These are phyloP conservation scores for Xylaria flabelliformis DNA, from an alignment of 495 filamentous ascomycete genomes.

Conservation along the genomic window DNA sequence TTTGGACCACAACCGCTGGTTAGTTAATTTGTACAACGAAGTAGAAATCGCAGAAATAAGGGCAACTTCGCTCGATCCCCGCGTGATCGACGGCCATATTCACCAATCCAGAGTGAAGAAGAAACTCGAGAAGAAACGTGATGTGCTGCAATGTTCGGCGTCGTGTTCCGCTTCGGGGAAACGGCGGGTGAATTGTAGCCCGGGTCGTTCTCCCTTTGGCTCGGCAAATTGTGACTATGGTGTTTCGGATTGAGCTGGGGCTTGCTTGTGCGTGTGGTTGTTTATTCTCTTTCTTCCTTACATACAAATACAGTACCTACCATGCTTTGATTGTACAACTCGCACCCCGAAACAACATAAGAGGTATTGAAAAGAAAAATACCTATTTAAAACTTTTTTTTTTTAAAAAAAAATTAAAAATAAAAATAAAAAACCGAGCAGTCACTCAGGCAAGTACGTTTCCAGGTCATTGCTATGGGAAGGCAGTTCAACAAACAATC, in stretches of 20 bases:
- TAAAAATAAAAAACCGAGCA: too few species aligned
- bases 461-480: background rate
- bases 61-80: background rate
- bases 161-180: conserved; percentile 5
- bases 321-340: background rate
- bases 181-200: background rate
- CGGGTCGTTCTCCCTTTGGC: background rate
- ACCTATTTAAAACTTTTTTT: too few species aligned
- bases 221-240: background rate
- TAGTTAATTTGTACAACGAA: background rate
- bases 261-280: conserved; percentile 3
- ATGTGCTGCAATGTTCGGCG: conserved; percentile 4
- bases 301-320: too few species aligned
- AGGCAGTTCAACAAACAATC: background rate
- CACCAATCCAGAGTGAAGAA: background rate
- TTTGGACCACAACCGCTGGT: background rate
- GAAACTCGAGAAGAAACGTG: background rate
- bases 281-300: too few species aligned
- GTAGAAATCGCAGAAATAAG: background rate
- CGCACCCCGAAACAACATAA: background rate
- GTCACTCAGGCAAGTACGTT: background rate
- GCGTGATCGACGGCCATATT: background rate
- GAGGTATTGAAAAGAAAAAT: too few species aligned
- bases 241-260: background rate
- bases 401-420: too few species aligned